Conservation (phyloP, 73 alveolate species). For the Tetrahymena thermophila region DNA sequence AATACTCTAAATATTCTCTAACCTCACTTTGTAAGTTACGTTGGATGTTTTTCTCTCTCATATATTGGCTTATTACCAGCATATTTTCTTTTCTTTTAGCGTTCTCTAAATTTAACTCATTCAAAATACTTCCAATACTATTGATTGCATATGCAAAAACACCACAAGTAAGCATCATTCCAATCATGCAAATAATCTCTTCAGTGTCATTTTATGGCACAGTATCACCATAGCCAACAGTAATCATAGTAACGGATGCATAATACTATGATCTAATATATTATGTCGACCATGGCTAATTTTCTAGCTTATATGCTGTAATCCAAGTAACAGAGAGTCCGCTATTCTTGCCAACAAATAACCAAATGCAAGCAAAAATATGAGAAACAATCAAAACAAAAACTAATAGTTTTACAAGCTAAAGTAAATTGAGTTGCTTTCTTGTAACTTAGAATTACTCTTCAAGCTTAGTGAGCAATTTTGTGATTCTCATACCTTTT, state of each 20-base stretch:
- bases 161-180: conserved; percentile 66
- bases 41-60: conserved; percentile 57
- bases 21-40: conserved; percentile 53
- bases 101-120: conserved; percentile 28
- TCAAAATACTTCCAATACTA: conserved; percentile 31
- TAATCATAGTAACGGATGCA: conserved; percentile 56
- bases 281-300: background rate
- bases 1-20: conserved; percentile 64
- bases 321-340: conserved; percentile 35
- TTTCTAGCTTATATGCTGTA: background rate
- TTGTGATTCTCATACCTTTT: background rate
- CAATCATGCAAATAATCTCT: conserved; percentile 20
- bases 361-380: background rate
- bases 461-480: background rate
- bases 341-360: background rate
- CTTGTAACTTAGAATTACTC: background rate
- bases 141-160: conserved; percentile 76
- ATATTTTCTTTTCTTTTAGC: conserved; percentile 51
- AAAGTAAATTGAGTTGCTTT: background rate
- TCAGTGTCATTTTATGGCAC: conserved; percentile 34
- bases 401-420: background rate
- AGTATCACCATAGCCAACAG: conserved; percentile 61
- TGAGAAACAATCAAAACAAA: background rate
- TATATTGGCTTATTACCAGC: conserved; percentile 47
- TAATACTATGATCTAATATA: conserved; percentile 49